Percentiles rank a stretch among this genome's conserved stretches.
Evolutionary conservation across 2,329 filamentous ascomycete genomes (phyloP).

Genomic region (Amauroascus verrucosus): DNA sequence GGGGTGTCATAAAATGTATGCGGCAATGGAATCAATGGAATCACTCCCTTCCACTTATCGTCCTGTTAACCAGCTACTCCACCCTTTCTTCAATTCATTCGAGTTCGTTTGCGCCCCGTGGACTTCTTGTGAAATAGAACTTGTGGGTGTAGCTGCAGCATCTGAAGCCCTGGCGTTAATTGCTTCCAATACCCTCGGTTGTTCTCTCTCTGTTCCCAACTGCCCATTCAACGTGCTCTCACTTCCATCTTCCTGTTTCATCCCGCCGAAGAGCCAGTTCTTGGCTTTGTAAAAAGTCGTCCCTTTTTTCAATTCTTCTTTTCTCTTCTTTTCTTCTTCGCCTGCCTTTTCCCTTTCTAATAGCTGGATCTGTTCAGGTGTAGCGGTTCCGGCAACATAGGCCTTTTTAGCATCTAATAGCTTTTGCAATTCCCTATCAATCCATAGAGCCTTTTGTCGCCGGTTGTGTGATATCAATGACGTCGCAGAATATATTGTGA

Average conservation of each 20-base stretch:
- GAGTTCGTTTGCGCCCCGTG: not conserved
- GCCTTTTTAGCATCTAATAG: constrained; percentile 36
- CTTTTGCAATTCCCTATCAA: constrained; percentile 40
- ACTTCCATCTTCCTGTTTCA: constrained; percentile 28
- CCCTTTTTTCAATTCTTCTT: constrained; percentile 32
- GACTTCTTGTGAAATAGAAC: not conserved
- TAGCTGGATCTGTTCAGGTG: constrained; percentile 35
- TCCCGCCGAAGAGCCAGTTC: constrained; percentile 30
- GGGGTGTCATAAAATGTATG: not conserved
- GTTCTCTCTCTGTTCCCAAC: constrained; percentile 14
- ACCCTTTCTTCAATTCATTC: constrained; percentile 29
- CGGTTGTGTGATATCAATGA: constrained; percentile 60
- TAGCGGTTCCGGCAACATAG: constrained; percentile 32
- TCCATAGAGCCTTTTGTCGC: constrained; percentile 52
- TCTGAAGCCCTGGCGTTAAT: constrained; percentile 28
- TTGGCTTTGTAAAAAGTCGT: constrained; percentile 31
- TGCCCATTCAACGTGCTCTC: constrained; percentile 11
- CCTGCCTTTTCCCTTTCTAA: constrained; percentile 37
- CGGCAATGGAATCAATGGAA: not conserved
- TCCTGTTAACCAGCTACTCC: constrained; percentile 33
- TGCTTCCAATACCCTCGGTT: constrained; percentile 27
- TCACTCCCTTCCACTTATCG: constrained; percentile 20
- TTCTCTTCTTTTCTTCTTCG: constrained; percentile 33
- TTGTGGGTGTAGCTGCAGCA: constrained; percentile 13
- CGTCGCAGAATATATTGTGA: constrained; percentile 54